Conservation (phyloP, 768 basidiomycete species). For the Lactarius akahatsu region DNA sequence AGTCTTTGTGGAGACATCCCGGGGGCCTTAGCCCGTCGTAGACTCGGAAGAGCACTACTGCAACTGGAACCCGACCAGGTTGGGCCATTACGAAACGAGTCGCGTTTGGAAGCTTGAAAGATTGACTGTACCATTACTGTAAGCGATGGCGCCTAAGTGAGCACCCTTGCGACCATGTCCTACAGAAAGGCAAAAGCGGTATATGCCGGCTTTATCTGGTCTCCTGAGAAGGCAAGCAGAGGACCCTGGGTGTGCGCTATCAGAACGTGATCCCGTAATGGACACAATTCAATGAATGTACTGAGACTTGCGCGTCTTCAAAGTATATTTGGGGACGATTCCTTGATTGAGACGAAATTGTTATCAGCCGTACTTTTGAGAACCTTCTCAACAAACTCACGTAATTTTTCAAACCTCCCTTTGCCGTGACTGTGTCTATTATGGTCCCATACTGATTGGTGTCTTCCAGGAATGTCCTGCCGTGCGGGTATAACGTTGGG, state of each 20-base stretch:
- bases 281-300: not conserved
- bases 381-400: not conserved
- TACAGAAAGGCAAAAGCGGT: not conserved
- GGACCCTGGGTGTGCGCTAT: not conserved
- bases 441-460: conserved; percentile 28
- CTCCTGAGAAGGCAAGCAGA: not conserved
- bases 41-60: conserved; percentile 43
- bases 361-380: not conserved
- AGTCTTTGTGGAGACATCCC: conserved; percentile 50
- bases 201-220: not conserved
- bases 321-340: conserved; percentile 11
- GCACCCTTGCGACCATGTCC: not conserved
- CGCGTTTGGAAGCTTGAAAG: conserved; percentile 8
- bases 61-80: conserved; percentile 48
- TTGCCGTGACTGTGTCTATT: conserved; percentile 24
- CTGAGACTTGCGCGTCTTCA: conserved; percentile 3
- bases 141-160: not conserved
- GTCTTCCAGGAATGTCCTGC: conserved; percentile 17
- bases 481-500: not conserved
- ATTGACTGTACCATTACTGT: conserved; percentile 15
- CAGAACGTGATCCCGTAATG: not conserved
- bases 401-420: conserved; percentile 12
- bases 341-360: not conserved
- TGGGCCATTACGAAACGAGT: conserved; percentile 28
- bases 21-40: conserved; percentile 57